A percentile compares a stretch with the other conserved stretches of the same genome.
These are phyloP conservation scores for Adansonia rubrostipa DNA, from an alignment of 441 rosid genomes.

Conservation along the genomic window DNA sequence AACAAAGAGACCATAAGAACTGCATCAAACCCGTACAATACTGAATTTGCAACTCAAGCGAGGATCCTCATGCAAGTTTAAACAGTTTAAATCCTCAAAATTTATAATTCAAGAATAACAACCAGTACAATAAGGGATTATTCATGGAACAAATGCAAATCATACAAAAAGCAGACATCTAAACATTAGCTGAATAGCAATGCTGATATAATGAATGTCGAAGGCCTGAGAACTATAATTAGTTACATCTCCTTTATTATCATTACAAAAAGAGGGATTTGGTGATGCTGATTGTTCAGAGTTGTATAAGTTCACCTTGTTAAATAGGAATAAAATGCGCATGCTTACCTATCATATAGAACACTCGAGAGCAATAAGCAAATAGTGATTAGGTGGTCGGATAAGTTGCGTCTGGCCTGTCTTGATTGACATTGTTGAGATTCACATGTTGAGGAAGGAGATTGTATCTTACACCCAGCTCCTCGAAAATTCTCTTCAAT, in stretches of 20 bases:
- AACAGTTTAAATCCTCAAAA: background rate
- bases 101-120: background rate
- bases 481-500: constrained; percentile 70
- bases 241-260: background rate
- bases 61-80: background rate
- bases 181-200: background rate
- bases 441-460: constrained; percentile 73
- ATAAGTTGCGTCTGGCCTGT: constrained; percentile 23
- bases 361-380: background rate
- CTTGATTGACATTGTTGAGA: constrained; percentile 39
- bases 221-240: no score
- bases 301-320: background rate
- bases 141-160: background rate
- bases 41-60: background rate
- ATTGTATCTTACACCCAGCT: constrained; percentile 57
- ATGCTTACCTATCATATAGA: background rate
- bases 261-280: background rate
- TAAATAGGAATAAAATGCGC: background rate
- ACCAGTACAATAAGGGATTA: background rate
- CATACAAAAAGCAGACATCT: background rate
- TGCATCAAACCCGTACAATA: no score
- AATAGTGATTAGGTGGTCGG: constrained; percentile 20
- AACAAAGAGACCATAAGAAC: background rate
- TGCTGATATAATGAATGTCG: no score
- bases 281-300: background rate